Conservation (phyloP, 805 yeast species). For the Kregervanrija delftensis region DNA sequence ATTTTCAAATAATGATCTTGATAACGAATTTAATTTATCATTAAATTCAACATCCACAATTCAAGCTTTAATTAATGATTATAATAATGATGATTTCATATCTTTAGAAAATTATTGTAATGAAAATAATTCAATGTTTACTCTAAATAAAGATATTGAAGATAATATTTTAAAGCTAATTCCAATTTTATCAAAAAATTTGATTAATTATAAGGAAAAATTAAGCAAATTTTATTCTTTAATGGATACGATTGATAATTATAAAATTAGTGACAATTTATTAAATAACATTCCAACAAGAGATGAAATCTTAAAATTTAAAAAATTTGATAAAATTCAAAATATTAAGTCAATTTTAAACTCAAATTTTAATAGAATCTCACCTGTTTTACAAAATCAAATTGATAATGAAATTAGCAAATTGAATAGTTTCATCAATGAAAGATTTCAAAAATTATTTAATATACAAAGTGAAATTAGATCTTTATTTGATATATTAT, state of each 20-base stretch:
- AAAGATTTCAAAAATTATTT: conserved; percentile 1
- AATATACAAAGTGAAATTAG: conserved; percentile 1
- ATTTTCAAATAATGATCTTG: conserved; percentile 1
- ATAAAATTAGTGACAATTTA: conserved; percentile 10
- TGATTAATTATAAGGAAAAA: conserved; percentile 16
- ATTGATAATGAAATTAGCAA: conserved; percentile 24
- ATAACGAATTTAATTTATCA: conserved; percentile 5
- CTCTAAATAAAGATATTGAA: conserved; percentile 18
- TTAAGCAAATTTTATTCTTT: conserved; percentile 18
- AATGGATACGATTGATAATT: conserved; percentile 17
- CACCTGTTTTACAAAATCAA: conserved; percentile 18
- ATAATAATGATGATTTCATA: conserved; percentile 11
- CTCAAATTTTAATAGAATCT: conserved; percentile 22
- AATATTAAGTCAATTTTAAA: conserved; percentile 21
- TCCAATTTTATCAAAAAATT: conserved; percentile 21
- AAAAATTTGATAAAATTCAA: conserved; percentile 1
- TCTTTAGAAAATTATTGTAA: conserved; percentile 16
- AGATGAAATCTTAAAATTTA: conserved; percentile 14
- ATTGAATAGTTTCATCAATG: conserved; percentile 14
- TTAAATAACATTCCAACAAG: conserved; percentile 19
- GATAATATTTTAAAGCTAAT: conserved; percentile 16
- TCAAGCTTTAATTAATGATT: conserved; percentile 17
- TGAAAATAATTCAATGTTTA: conserved; percentile 18
- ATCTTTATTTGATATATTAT: conserved; percentile 1
- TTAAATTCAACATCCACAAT: conserved; percentile 13